Percentiles rank a stretch among this genome's conserved stretches.
Evolutionary conservation across 495 filamentous ascomycete genomes (phyloP).

Genomic region (Xylaria bambusicola): DNA sequence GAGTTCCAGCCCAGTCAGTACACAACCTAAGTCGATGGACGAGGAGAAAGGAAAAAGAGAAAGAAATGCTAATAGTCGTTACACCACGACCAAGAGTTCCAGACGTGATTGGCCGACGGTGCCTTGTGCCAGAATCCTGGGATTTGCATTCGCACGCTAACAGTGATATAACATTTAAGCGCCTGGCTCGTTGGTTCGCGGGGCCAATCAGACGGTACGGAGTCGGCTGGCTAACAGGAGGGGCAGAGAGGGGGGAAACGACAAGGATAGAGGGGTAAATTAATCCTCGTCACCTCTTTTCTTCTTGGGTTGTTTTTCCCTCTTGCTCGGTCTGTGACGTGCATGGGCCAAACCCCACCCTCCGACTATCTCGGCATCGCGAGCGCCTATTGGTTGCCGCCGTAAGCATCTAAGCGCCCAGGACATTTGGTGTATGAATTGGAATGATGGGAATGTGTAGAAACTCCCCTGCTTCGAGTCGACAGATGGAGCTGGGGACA

Average conservation of each 20-base stretch:
- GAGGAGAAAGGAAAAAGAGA: background rate
- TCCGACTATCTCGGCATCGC: background rate
- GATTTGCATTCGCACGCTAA: too few species aligned
- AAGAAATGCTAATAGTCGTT: background rate
- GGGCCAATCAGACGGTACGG: constrained; percentile 1
- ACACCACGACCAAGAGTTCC: background rate
- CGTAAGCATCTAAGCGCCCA: constrained; percentile 17
- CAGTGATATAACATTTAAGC: too few species aligned
- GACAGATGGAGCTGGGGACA: background rate
- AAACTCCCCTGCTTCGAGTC: background rate
- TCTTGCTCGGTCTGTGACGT: too few species aligned
- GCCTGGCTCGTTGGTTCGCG: constrained; percentile 4
- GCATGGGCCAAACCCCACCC: constrained; percentile 7
- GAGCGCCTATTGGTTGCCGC: constrained; percentile 10
- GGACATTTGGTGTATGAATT: too few species aligned
- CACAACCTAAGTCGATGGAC: background rate
- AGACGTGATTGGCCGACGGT: constrained; percentile 8
- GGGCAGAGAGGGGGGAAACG: background rate
- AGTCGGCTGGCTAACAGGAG: constrained; percentile 10
- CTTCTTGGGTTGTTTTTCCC: too few species aligned
- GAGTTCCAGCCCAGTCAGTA: background rate
- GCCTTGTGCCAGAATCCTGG: constrained; percentile 22
- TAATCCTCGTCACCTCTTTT: constrained; percentile 4
- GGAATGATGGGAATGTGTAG: too few species aligned
- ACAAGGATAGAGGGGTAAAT: constrained; percentile 1